Percentiles rank a stretch among this genome's conserved stretches.
phyloP scores from a whole-genome alignment of 179 eudicot species.

The Nepenthes alata region DNA sequence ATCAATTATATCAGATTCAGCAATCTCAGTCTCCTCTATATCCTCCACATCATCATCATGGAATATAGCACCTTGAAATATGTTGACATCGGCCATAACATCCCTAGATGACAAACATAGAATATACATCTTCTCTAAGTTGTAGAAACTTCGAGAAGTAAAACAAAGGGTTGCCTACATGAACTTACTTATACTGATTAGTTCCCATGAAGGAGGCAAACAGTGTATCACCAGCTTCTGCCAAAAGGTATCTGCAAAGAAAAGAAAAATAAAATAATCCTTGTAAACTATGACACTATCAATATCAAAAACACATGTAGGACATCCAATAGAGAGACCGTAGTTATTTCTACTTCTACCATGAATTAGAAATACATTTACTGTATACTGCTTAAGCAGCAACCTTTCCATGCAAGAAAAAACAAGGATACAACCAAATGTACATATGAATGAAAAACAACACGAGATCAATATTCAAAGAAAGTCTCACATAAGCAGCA shows the following conservation, averaged over 20 bases:
- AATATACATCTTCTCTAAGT: conserved; percentile 2
- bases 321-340: too few relatives aligned
- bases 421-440: too few relatives aligned
- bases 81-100: conserved; percentile 88
- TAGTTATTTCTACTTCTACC: too few relatives aligned
- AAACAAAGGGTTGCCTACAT: conserved; percentile 6
- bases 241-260: conserved; percentile 65
- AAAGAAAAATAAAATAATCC: not conserved
- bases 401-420: too few relatives aligned
- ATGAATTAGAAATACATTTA: too few relatives aligned
- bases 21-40: conserved; percentile 27
- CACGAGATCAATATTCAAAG: too few relatives aligned
- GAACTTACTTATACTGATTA: conserved; percentile 80
- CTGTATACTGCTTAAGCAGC: too few relatives aligned
- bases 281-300: too few relatives aligned
- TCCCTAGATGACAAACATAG: conserved; percentile 42
- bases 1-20: conserved; percentile 31
- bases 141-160: conserved; percentile 8
- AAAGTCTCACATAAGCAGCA: too few relatives aligned
- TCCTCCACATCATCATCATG: conserved; percentile 58
- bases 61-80: conserved; percentile 93
- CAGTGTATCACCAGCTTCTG: conserved; percentile 94
- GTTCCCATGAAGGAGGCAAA: conserved; percentile 96
- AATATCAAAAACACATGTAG: not conserved
- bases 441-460: too few relatives aligned